These are phyloP conservation scores for Backusella morwellensis DNA, from an alignment of 192 early-diverging fungal genomes.

Conservation along the genomic window DNA sequence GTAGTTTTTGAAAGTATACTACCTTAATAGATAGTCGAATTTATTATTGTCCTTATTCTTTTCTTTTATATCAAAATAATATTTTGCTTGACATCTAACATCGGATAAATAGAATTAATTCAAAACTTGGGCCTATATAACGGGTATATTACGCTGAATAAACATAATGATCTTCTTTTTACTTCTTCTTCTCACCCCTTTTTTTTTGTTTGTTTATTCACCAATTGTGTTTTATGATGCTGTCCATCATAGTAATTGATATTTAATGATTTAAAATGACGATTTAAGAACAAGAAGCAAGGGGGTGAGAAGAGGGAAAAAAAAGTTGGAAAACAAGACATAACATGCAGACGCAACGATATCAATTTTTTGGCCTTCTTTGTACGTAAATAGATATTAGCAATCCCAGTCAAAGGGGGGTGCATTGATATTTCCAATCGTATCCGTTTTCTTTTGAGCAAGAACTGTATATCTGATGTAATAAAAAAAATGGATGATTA, in stretches of 20 bases:
- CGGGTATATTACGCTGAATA: background rate
- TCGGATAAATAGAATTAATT: no score
- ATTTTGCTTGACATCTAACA: no score
- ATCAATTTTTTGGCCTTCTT: background rate
- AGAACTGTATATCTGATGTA: background rate
- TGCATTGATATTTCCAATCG: background rate
- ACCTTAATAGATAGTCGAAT: no score
- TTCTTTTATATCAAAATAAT: no score
- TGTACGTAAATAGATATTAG: background rate
- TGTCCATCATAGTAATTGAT: background rate
- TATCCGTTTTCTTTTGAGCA: background rate
- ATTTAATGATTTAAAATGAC: slow-evolving; percentile 4
- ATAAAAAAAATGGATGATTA: background rate
- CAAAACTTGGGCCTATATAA: background rate
- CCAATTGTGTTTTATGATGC: background rate
- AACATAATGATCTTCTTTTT: background rate
- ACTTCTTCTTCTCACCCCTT: background rate
- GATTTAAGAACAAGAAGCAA: background rate
- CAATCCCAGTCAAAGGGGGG: background rate
- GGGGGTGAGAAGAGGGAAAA: background rate
- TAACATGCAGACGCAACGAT: background rate
- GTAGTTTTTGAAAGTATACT: no score
- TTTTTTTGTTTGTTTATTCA: background rate
- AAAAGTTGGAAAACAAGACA: background rate
- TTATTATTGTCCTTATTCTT: no score